Conservation (phyloP, 2,329 filamentous ascomycete genomes). For the Shiraia sp. region DNA sequence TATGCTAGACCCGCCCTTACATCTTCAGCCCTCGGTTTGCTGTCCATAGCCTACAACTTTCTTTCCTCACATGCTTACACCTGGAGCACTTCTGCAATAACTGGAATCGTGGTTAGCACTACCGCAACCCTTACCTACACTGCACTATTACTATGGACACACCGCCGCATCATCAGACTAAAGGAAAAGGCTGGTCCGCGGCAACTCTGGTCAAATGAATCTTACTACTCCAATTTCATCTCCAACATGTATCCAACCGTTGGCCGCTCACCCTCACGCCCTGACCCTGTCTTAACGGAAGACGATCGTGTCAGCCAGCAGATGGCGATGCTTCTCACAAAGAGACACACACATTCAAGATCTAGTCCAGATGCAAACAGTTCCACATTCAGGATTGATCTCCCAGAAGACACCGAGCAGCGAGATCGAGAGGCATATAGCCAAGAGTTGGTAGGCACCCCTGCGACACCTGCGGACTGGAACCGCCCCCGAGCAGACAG, state of each 20-base stretch:
- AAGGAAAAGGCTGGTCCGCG: slow-evolving; percentile 22
- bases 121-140: slow-evolving; percentile 48
- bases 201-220: slow-evolving; percentile 41
- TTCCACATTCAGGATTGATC: slow-evolving; percentile 49
- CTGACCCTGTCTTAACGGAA: slow-evolving; percentile 44
- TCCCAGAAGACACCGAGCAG: slow-evolving; percentile 40
- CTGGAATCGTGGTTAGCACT: slow-evolving; percentile 47
- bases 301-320: slow-evolving; percentile 56
- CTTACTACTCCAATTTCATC: slow-evolving; percentile 51
- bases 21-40: slow-evolving; percentile 52
- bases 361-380: slow-evolving; percentile 39
- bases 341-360: slow-evolving; percentile 38
- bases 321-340: slow-evolving; percentile 53
- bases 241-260: slow-evolving; percentile 53
- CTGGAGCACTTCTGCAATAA: slow-evolving; percentile 52
- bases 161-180: slow-evolving; percentile 45
- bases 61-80: slow-evolving; percentile 45
- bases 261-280: slow-evolving; percentile 28
- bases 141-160: slow-evolving; percentile 48
- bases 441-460: slow-evolving; percentile 38
- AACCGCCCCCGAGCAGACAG: slow-evolving; percentile 27
- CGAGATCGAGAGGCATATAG: slow-evolving; percentile 27
- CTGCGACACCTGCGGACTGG: slow-evolving; percentile 26
- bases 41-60: slow-evolving; percentile 55
- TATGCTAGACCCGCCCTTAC: slow-evolving; percentile 44